Conservation (phyloP, 306 rosid species). For the Gynostemma pentaphyllum region DNA sequence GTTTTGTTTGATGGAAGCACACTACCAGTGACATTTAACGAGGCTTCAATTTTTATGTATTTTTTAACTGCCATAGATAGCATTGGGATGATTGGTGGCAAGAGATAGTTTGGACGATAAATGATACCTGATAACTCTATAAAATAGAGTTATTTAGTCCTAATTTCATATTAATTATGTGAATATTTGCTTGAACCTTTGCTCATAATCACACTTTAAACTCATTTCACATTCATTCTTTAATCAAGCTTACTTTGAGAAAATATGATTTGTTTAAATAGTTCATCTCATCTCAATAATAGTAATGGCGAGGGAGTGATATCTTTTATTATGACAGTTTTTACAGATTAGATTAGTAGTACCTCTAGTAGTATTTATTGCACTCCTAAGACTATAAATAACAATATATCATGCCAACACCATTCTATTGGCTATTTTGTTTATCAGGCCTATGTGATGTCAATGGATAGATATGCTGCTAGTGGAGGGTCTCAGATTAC, state of each 20-base stretch:
- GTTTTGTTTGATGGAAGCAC: slow-evolving; percentile 54
- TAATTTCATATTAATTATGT: too few species aligned
- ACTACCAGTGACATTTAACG: slow-evolving; percentile 56
- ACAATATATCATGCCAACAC: not conserved
- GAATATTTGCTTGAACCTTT: too few species aligned
- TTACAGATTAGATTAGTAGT: not conserved
- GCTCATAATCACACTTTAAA: too few species aligned
- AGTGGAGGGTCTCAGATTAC: too few species aligned
- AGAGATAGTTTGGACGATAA: too few species aligned
- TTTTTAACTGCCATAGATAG: slow-evolving; percentile 89
- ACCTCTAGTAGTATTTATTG: too few species aligned
- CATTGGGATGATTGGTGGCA: slow-evolving; percentile 94
- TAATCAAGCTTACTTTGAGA: too few species aligned
- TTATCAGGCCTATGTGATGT: slow-evolving; percentile 71
- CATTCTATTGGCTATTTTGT: slow-evolving; percentile 12
- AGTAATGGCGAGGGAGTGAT: not conserved
- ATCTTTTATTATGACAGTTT: not conserved
- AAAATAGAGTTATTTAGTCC: too few species aligned
- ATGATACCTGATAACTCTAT: too few species aligned
- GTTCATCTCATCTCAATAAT: not conserved
- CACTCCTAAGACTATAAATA: not conserved
- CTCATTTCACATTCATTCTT: too few species aligned
- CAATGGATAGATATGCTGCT: slow-evolving; percentile 91
- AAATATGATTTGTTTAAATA: not conserved
- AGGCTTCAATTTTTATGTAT: slow-evolving; percentile 90